Conservation (phyloP, 208 protist species). For the Acanthamoeba triangularis region DNA sequence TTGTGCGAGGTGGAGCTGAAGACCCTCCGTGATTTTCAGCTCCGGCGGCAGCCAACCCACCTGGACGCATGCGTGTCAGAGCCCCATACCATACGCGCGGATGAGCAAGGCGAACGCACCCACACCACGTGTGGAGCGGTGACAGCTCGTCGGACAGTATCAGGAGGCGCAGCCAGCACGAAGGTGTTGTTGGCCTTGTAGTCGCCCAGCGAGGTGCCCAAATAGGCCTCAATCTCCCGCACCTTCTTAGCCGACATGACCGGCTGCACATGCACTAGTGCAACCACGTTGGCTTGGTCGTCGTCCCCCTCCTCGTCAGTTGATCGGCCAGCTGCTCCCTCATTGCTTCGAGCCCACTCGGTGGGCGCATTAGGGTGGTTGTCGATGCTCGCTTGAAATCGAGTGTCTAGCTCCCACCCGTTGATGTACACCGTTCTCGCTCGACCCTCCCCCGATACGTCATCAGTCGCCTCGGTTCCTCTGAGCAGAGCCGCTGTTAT, state of each 20-base stretch:
- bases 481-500: too few species aligned
- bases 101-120: not conserved
- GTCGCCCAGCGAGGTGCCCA: not conserved
- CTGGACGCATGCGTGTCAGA: not conserved
- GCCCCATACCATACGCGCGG: not conserved
- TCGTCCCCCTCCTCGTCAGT: not conserved
- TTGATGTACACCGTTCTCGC: slow-evolving; percentile 1
- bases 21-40: not conserved
- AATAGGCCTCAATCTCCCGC: slow-evolving; percentile 27
- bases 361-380: not conserved
- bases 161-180: not conserved
- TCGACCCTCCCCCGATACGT: not conserved
- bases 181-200: slow-evolving; percentile 67
- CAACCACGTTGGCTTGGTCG: not conserved
- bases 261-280: not conserved
- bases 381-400: not conserved
- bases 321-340: not conserved
- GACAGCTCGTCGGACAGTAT: not conserved
- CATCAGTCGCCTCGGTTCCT: too few species aligned
- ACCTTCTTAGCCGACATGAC: slow-evolving; percentile 3
- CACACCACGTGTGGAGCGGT: slow-evolving; percentile 10
- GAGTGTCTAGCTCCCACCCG: slow-evolving; percentile 1
- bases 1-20: not conserved
- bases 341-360: not conserved
- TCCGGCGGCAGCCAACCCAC: not conserved